Base-by-base conservation (phyloP, 306 rosid species). In the Acacia confusa region DNA sequence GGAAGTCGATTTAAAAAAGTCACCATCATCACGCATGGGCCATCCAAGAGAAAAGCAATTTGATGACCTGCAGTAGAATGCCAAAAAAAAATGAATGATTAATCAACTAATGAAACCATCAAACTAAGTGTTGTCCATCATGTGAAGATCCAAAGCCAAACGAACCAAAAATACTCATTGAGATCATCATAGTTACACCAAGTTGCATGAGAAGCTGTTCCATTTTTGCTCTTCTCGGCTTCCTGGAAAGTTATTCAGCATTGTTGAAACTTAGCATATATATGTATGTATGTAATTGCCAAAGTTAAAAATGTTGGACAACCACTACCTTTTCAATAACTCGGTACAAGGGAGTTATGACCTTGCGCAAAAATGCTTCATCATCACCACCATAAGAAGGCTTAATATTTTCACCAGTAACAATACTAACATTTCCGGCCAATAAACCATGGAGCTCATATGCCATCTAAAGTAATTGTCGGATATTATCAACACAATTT, bases 1-100 rank as follows among this genome's bases (percentile, higher is more conserved):
- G 77, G 89, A 88, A 77, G 99, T 93, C 55, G 97, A 87, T 88
- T 89, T 95, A 84, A 95, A 95, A 90, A 95, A 95, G 34, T 90
- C 95, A 58, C 94, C 98, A 86, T 94, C 98, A 66, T 94, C 98
- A 64, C 98, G 97, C 98, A 94, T 94, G 48, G 98, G 98, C 98
- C 98, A 94, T 76, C 98, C 98, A 43, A 94, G 97, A 85, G 98
- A 90, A 82, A 94, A 94, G 92, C 98, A 92, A 84, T 90, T 90
- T 80, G 98, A 76, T 41, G 94, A 89, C 98, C 98, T 94, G 71
- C 38, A 71, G 71, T 57, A 67, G 32, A 82, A 76, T 72, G 72
- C 24, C 58, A 78, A 30, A 47, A 68, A 68, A 57, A 61, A 78
- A 79, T 73, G 75, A 69, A 63, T 15, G 30, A 4, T 63, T 75